Evolutionary conservation across 2,329 filamentous ascomycete genomes (phyloP).

Genomic region (Aaosphaeria arxii): DNA sequence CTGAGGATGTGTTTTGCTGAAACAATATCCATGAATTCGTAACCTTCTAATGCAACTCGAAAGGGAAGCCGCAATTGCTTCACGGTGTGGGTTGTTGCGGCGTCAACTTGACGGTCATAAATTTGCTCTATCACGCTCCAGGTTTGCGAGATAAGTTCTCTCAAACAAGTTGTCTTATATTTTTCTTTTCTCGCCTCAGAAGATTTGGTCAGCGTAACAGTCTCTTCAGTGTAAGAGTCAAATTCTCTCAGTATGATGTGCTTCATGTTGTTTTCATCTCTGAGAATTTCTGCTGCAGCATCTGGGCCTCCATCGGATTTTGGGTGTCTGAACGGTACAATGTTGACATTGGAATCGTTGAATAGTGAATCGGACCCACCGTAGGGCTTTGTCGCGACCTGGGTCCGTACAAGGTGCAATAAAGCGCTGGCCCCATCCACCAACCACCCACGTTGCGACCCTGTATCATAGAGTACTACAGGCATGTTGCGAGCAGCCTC

Average conservation of each 20-base stretch:
- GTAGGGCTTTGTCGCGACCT: not conserved
- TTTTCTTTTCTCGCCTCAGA: not conserved
- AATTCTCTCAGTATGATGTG: slow-evolving; percentile 2
- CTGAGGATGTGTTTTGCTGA: not conserved
- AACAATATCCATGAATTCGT: slow-evolving; percentile 1
- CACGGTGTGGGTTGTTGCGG: not conserved
- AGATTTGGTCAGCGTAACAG: not conserved
- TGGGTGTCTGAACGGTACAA: not conserved
- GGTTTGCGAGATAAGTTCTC: slow-evolving; percentile 1
- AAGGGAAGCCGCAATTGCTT: not conserved
- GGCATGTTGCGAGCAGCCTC: not conserved
- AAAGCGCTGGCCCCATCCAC: slow-evolving; percentile 4
- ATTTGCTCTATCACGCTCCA: slow-evolving; percentile 3
- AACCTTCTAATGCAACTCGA: not conserved
- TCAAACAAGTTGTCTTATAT: slow-evolving; percentile 3
- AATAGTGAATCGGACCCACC: not conserved
- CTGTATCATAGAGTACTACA: slow-evolving; percentile 1
- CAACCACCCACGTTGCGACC: slow-evolving; percentile 1
- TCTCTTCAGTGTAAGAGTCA: slow-evolving; percentile 1
- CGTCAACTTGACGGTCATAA: slow-evolving; percentile 3
- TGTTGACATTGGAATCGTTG: not conserved
- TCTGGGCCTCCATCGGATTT: not conserved
- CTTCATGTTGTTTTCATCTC: slow-evolving; percentile 1
- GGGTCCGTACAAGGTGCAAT: slow-evolving; percentile 2
- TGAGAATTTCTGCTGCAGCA: not conserved